Evolutionary conservation across 306 rosid genomes (phyloP).

Genomic region (Pterocarpus santalinus): DNA sequence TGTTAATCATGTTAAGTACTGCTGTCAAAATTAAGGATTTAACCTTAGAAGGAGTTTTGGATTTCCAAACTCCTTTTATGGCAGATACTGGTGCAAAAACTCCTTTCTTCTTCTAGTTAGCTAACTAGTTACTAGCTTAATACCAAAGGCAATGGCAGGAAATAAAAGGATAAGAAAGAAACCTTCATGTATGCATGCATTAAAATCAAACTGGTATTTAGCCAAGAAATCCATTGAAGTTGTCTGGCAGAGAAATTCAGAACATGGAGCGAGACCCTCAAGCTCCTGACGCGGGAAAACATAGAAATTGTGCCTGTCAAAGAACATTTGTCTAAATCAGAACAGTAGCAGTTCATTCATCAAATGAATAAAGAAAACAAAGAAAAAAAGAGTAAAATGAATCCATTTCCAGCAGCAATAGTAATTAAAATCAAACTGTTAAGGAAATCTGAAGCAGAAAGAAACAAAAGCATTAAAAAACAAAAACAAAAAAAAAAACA

Average conservation of each 20-base stretch:
- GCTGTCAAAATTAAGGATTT: too few relatives aligned
- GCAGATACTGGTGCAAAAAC: slow-evolving; percentile 16
- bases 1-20: too few relatives aligned
- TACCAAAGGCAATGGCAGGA: slow-evolving; percentile 28
- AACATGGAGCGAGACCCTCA: slow-evolving; percentile 55
- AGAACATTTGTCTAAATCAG: slow-evolving; percentile 36
- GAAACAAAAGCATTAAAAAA: background rate
- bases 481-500: background rate
- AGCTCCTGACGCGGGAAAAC: slow-evolving; percentile 88
- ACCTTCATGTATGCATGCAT: slow-evolving; percentile 89
- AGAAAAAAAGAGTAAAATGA: background rate
- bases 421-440: slow-evolving; percentile 29
- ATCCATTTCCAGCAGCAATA: slow-evolving; percentile 26
- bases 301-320: slow-evolving; percentile 85
- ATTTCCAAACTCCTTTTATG: background rate
- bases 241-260: slow-evolving; percentile 92
- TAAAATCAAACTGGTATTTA: slow-evolving; percentile 90
- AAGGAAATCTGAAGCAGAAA: background rate
- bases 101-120: slow-evolving; percentile 35
- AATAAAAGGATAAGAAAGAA: slow-evolving; percentile 46
- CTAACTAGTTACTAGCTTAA: slow-evolving; percentile 17
- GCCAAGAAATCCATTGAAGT: slow-evolving; percentile 92
- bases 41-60: background rate
- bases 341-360: slow-evolving; percentile 37
- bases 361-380: slow-evolving; percentile 29